Conservation (phyloP, 1,139 yeast genomes). For the Suhomyces maxii region DNA sequence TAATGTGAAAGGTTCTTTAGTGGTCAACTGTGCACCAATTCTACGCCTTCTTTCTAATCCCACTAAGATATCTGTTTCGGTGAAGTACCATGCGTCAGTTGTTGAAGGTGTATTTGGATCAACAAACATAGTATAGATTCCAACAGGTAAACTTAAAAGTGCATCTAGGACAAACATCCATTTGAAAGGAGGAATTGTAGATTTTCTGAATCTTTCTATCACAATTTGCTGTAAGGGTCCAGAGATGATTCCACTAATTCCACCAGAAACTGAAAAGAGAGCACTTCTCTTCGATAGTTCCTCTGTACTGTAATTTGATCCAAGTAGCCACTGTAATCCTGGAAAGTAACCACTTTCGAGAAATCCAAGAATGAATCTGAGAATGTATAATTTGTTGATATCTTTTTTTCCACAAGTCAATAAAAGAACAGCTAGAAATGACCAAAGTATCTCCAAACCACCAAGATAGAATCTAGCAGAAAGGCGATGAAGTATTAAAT, state of each 20-base stretch:
- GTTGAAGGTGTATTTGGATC: conserved; percentile 47
- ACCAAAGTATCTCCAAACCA: conserved; percentile 57
- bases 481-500: conserved; percentile 51
- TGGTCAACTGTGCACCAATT: conserved; percentile 46
- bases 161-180: conserved; percentile 59
- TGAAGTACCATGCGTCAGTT: conserved; percentile 38
- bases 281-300: conserved; percentile 53
- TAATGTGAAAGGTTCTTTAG: conserved; percentile 43
- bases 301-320: conserved; percentile 15
- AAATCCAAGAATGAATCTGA: conserved; percentile 58
- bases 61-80: conserved; percentile 32
- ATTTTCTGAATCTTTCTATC: conserved; percentile 23
- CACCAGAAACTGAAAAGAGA: conserved; percentile 46
- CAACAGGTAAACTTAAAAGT: conserved; percentile 49
- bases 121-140: conserved; percentile 39
- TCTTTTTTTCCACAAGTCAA: conserved; percentile 37
- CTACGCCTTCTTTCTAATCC: conserved; percentile 44
- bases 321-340: conserved; percentile 32
- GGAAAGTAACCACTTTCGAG: conserved; percentile 63
- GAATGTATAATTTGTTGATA: conserved; percentile 49
- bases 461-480: conserved; percentile 58
- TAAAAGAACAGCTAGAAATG: conserved; percentile 52
- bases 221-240: conserved; percentile 50
- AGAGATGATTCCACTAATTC: conserved; percentile 45
- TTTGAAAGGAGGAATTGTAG: conserved; percentile 41